Evolutionary conservation across 2,329 filamentous ascomycete genomes (phyloP), one percentile per base, ranked within the genome.

Genomic region (Neofusicoccum laricinum): DNA sequence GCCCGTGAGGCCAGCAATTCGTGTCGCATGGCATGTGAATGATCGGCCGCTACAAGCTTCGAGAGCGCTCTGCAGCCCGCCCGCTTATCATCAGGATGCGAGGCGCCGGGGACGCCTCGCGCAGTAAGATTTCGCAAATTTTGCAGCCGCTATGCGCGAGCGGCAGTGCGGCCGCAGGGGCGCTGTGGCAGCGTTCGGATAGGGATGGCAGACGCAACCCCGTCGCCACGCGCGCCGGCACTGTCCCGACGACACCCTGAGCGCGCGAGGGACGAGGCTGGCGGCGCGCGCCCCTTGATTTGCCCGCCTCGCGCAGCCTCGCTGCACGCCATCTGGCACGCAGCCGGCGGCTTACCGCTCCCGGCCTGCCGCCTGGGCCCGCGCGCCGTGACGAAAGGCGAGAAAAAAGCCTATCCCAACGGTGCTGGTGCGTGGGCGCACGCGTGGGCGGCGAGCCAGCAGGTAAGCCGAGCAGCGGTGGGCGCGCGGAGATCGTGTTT

Each of bases 11-110:
- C 25, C 30, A 30, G 53, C 53, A 43, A 43, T 58, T 58, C 53
- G 53, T 43, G 53, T 58, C 40, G 53, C 55, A 59, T 46, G 30
- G 58, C 58, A 61, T 40, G 58, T 50, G 58, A 46, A 50, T 49
- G 58, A 61, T 61, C 58, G 40, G 58, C 58, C 58, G 45, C 58
- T 61, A 61, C 58, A 38, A 50, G 58, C 58, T 61, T 61, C 58
- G 43, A 49, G 58, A 61, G 50, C 58, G 58, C 55, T 59, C 55
- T 59, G 55, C 55, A 59, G 55, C 30, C 55, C 55, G 55, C 41
- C 55, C 55, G 55, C 55, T 59, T 59, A 59, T 59, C 53, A 58
- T 34, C 40, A 41, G 32, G 34, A 30, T 17, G 21, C 12, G 48
- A n/a, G 45, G 17, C 53, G 34, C 36, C 51, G 21, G 30, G 19